These are phyloP conservation scores for Candida silvicultrix DNA, from an alignment of 805 yeast genomes.

Conservation along the genomic window DNA sequence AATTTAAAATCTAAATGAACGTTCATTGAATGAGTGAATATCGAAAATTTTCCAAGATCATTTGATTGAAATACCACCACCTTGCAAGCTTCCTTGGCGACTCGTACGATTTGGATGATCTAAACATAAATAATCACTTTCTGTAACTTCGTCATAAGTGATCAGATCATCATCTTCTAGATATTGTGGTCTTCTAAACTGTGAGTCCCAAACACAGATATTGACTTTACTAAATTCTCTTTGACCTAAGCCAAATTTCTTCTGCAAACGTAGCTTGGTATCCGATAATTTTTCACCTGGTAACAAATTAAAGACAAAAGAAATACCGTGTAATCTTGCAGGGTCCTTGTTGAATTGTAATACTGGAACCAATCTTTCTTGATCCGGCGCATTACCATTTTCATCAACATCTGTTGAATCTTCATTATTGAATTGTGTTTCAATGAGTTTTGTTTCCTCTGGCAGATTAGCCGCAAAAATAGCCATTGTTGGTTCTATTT, in stretches of 20 bases:
- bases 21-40: neutral
- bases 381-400: slow-evolving; percentile 9
- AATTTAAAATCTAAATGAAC: neutral
- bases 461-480: slow-evolving; percentile 45
- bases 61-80: slow-evolving; percentile 36
- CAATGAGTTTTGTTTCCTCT: slow-evolving; percentile 26
- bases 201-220: slow-evolving; percentile 31
- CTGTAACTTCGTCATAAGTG: slow-evolving; percentile 48
- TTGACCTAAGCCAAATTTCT: slow-evolving; percentile 67
- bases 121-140: slow-evolving; percentile 57
- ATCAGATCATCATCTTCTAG: slow-evolving; percentile 47
- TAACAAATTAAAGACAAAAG: slow-evolving; percentile 69
- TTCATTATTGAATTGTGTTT: slow-evolving; percentile 5
- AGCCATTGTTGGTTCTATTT: slow-evolving; percentile 29
- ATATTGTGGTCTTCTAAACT: slow-evolving; percentile 31
- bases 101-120: slow-evolving; percentile 83
- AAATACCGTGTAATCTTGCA: slow-evolving; percentile 68
- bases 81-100: slow-evolving; percentile 45
- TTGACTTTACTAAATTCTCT: slow-evolving; percentile 75
- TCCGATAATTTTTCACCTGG: slow-evolving; percentile 60
- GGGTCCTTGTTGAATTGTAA: slow-evolving; percentile 73
- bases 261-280: slow-evolving; percentile 62
- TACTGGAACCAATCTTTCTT: slow-evolving; percentile 50
- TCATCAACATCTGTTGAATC: slow-evolving; percentile 11
- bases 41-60: slow-evolving; percentile 19